phyloP scores from a whole-genome alignment of 2,329 filamentous ascomycete species.

The Beauveria brongniartii region DNA sequence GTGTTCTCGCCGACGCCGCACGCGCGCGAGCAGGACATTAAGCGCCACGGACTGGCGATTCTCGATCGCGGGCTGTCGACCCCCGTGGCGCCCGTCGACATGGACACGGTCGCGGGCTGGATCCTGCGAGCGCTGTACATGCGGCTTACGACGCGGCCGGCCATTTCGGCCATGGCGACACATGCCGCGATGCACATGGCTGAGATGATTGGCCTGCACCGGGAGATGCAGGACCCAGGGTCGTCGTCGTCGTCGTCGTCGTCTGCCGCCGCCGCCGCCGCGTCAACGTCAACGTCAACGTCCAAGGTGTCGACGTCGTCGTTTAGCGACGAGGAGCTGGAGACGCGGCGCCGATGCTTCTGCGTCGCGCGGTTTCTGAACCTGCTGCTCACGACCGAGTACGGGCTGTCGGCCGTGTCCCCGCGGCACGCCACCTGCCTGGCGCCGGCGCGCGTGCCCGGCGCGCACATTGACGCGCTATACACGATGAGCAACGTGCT shows the following conservation, averaged over 20 bases:
- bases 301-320: not conserved
- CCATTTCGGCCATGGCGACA: slow-evolving; percentile 13
- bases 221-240: not conserved
- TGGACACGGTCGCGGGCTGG: slow-evolving; percentile 15
- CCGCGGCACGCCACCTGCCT: not conserved
- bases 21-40: slow-evolving; percentile 9
- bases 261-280: not conserved
- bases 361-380: slow-evolving; percentile 14
- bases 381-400: slow-evolving; percentile 13
- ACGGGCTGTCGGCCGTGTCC: slow-evolving; percentile 10
- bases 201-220: slow-evolving; percentile 14
- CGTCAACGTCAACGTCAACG: not conserved
- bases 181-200: slow-evolving; percentile 14
- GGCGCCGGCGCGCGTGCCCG: not conserved
- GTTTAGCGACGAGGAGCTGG: slow-evolving; percentile 8
- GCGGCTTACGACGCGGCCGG: slow-evolving; percentile 14
- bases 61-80: slow-evolving; percentile 10
- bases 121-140: slow-evolving; percentile 14
- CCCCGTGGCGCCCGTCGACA: slow-evolving; percentile 6
- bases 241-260: no score
- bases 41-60: slow-evolving; percentile 10
- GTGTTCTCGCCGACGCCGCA: slow-evolving; percentile 13
- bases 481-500: slow-evolving; percentile 4
- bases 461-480: slow-evolving; percentile 1
- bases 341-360: slow-evolving; percentile 11